Base-by-base conservation (phyloP, 2,329 filamentous ascomycete genomes). In the Exophiala bonariae region DNA sequence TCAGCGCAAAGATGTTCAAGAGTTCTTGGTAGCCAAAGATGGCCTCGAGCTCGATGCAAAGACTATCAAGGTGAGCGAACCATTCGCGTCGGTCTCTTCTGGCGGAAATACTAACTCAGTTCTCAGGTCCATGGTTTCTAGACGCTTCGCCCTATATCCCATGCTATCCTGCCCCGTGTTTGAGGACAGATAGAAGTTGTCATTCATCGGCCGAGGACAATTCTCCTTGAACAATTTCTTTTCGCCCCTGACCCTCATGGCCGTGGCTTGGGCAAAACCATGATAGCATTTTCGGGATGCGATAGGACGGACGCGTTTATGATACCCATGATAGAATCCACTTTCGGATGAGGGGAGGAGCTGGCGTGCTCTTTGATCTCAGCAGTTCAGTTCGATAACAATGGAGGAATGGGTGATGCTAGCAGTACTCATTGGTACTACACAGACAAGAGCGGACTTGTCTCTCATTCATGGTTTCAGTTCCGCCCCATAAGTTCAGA, bases 1-100 rank as follows among this genome's bases (percentile, higher is more conserved):
- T 73, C 93, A 99, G 81, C 92, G 93, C 76, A 95, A 95, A 78
- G 90, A 96, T 83, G 88, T 96, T 71, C 88, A 95, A 74, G 90
- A 96, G 69, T 99, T 97, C 79, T 85, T 97, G 74, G 84, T 85
- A 75, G 88, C 96, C 78, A 89, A 91, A 75, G 88, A 91, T 68
- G 92, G 92, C 66, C 82, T 97, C 65, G 89, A 89, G 73, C 85
- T 96, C 69, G 89, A 96, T 76, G 80, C 85, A 73, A 95, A 96
- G 83, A 95, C 86, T 76, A 96, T 97, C 78, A 96, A 97, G 82
- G 88, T 92, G 36, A 23, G 36, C 30, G 23, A 11, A 67, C 52
- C 63, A 55, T 43, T 35, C 31, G 17, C 28, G 9, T n/a, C 7
- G 11, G 14, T 17, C 14, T 18, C 34, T 22, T 13, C 18, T 38